phyloP scores from a whole-genome alignment of 2,329 filamentous ascomycete species.

The Nothophaeocryptopus gaeumannii region DNA sequence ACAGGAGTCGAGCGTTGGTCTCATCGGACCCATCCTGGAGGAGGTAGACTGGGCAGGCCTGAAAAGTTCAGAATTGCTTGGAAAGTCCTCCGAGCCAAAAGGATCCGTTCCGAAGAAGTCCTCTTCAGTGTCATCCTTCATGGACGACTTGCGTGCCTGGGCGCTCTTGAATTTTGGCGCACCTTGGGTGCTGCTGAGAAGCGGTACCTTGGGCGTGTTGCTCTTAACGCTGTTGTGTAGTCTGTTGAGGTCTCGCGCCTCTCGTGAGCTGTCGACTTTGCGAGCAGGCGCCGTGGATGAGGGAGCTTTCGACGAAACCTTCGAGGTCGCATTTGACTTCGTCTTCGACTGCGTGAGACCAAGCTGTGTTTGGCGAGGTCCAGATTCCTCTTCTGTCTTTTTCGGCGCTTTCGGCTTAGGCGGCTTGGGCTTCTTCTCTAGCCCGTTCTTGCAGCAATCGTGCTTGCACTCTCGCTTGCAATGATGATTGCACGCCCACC shows the following conservation, averaged over 20 bases:
- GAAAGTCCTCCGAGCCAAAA: conserved; percentile 17
- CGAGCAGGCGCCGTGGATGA: conserved; percentile 6
- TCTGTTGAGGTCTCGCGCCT: conserved; percentile 21
- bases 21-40: not conserved
- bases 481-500: conserved; percentile 69
- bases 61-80: conserved; percentile 1
- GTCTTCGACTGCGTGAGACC: conserved; percentile 15
- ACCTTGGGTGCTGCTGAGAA: not conserved
- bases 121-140: conserved; percentile 9
- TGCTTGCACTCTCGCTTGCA: conserved; percentile 73
- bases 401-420: conserved; percentile 41
- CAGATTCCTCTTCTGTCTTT: conserved; percentile 18
- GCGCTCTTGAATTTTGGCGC: not conserved
- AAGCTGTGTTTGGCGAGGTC: conserved; percentile 33
- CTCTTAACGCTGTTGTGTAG: conserved; percentile 27
- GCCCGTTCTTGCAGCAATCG: conserved; percentile 67
- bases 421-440: conserved; percentile 60
- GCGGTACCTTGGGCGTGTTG: conserved; percentile 21
- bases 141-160: not conserved
- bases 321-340: conserved; percentile 16
- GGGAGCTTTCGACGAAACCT: not conserved
- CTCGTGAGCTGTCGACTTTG: conserved; percentile 3
- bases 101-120: conserved; percentile 26
- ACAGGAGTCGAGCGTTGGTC: not conserved
- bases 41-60: not conserved